A percentile compares a stretch with the other conserved stretches of the same genome.
These are phyloP conservation scores for Aspergillus sp. DNA, from an alignment of 2,329 filamentous ascomycete genomes.

Conservation along the genomic window DNA sequence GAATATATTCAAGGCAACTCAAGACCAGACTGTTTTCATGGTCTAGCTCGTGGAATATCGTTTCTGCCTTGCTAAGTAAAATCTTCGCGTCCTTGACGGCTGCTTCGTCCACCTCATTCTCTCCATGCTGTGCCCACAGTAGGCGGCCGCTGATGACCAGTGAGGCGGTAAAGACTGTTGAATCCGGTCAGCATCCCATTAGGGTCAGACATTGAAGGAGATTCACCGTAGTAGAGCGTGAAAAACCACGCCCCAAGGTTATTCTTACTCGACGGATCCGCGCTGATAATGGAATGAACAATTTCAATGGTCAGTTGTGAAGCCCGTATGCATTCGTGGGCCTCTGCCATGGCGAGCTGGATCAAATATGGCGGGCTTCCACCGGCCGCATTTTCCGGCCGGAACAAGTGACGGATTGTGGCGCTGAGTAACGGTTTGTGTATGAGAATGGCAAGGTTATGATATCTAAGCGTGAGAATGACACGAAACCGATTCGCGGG, in stretches of 20 bases:
- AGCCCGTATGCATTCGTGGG: neutral
- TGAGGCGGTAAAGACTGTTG: neutral
- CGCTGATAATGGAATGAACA: neutral
- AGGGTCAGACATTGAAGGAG: neutral
- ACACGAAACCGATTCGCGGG: neutral
- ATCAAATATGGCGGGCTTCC: neutral
- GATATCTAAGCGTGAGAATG: neutral
- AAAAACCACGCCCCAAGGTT: neutral
- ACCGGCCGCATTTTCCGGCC: neutral
- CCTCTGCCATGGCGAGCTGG: neutral
- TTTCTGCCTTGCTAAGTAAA: slow-evolving; percentile 1
- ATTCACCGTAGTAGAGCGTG: neutral
- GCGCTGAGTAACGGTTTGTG: neutral
- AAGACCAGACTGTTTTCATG: neutral
- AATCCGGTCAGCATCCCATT: neutral
- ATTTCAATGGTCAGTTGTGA: neutral
- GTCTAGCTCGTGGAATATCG: neutral
- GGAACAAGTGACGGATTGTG: neutral
- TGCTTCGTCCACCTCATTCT: neutral
- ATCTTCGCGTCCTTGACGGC: neutral
- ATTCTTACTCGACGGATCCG: neutral
- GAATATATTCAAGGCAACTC: neutral
- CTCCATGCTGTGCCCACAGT: slow-evolving; percentile 1
- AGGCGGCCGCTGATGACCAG: neutral
- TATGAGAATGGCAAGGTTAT: neutral